phyloP scores from a whole-genome alignment of 2,329 filamentous ascomycete genomes.

The Microsporum audouinii region DNA sequence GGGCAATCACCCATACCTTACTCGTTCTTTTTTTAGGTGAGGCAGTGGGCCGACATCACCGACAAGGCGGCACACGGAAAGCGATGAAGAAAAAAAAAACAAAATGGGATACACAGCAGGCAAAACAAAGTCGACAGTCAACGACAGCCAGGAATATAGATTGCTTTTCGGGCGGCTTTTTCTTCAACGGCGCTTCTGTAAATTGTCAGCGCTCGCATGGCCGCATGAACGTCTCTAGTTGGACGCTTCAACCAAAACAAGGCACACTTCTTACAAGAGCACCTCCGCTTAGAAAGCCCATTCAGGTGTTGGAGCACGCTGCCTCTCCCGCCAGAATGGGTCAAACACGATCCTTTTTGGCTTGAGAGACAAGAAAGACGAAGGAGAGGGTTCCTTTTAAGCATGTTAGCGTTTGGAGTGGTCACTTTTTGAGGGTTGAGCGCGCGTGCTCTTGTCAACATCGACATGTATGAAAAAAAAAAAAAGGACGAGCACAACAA shows the following conservation, averaged over 20 bases:
- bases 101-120: not conserved
- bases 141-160: not conserved
- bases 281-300: not conserved
- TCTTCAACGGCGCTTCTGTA: slow-evolving; percentile 2
- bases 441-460: not conserved
- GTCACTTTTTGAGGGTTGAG: slow-evolving; percentile 2
- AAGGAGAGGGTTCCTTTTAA: not conserved
- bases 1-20: not conserved
- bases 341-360: not conserved
- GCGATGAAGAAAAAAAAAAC: not conserved
- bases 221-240: not conserved
- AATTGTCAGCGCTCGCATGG: not conserved
- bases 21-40: slow-evolving; percentile 1
- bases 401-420: not conserved
- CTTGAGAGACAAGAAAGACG: not conserved
- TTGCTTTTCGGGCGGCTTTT: slow-evolving; percentile 3
- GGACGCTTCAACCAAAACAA: not conserved
- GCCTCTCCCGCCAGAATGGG: not conserved
- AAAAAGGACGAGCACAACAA: not conserved
- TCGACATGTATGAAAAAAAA: not conserved
- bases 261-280: not conserved
- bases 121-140: not conserved
- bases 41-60: not conserved
- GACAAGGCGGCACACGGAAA: slow-evolving; percentile 3
- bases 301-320: not conserved